phyloP scores from a whole-genome alignment of 306 rosid species.

The Glycine latifolia region DNA sequence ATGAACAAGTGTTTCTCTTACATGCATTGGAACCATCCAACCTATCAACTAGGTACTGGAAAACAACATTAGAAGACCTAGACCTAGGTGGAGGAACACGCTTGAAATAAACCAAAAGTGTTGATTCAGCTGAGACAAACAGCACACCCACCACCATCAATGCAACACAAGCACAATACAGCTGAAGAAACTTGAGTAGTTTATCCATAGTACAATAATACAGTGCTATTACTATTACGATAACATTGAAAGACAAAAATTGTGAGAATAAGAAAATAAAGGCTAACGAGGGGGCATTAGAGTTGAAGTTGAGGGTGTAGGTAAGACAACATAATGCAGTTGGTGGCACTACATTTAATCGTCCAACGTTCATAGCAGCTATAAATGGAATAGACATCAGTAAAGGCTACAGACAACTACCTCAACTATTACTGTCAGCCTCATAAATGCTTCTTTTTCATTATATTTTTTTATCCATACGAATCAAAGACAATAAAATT shows the following conservation, averaged over 20 bases:
- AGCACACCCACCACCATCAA: constrained; percentile 34
- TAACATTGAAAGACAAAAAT: constrained; percentile 44
- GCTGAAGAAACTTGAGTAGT: constrained; percentile 41
- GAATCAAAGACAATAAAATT: too few relatives aligned
- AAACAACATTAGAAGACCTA: constrained; percentile 61
- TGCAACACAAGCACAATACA: constrained; percentile 33
- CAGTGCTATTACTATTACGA: neutral
- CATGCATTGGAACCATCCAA: constrained; percentile 68
- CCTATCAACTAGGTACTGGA: constrained; percentile 51
- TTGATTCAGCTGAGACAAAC: constrained; percentile 51
- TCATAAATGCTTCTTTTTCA: constrained; percentile 59
- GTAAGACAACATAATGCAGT: neutral
- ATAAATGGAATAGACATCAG: constrained; percentile 30
- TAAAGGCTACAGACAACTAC: constrained; percentile 55
- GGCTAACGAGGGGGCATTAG: neutral
- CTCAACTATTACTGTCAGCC: constrained; percentile 57
- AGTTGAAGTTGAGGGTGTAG: neutral
- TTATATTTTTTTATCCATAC: too few relatives aligned
- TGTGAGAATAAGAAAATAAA: constrained; percentile 17
- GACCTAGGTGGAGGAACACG: constrained; percentile 57
- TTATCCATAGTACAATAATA: constrained; percentile 37
- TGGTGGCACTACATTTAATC: constrained; percentile 15
- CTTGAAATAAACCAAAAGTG: constrained; percentile 53
- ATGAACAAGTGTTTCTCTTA: constrained; percentile 51
- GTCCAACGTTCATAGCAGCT: constrained; percentile 22